These are phyloP conservation scores for Boletus pseudo-olivaceus DNA, from an alignment of 768 basidiomycete genomes.

Conservation along the genomic window DNA sequence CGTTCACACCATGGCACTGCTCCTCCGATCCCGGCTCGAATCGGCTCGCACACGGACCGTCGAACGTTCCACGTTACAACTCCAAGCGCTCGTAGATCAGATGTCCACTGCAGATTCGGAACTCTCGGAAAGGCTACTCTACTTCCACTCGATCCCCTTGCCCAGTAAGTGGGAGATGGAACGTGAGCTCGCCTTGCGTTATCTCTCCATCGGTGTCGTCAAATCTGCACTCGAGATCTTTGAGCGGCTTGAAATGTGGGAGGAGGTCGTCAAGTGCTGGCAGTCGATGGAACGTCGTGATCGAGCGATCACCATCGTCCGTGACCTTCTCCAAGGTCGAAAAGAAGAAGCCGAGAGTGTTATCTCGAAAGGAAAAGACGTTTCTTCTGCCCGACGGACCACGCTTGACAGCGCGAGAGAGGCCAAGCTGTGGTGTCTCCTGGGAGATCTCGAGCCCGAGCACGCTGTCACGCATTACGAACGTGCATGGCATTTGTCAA, in stretches of 20 bases:
- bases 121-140: conserved; percentile 69
- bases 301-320: conserved; percentile 75
- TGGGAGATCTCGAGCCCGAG: conserved; percentile 86
- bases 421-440: conserved; percentile 92
- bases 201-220: conserved; percentile 80
- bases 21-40: conserved; percentile 90
- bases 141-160: conserved; percentile 76
- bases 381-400: conserved; percentile 39
- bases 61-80: conserved; percentile 87
- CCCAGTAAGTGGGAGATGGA: conserved; percentile 95
- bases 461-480: conserved; percentile 71
- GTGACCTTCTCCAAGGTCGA: conserved; percentile 77
- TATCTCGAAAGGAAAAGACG: conserved; percentile 54
- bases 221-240: conserved; percentile 92
- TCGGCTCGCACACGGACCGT: conserved; percentile 85
- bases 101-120: conserved; percentile 86
- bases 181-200: conserved; percentile 80
- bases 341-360: conserved; percentile 82
- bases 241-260: conserved; percentile 97
- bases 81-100: conserved; percentile 94
- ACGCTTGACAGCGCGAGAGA: conserved; percentile 64
- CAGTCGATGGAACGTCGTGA: conserved; percentile 76
- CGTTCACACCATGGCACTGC: conserved; percentile 92
- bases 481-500: conserved; percentile 81
- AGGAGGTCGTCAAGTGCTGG: conserved; percentile 90